Conservation (phyloP, 129 eudicot genomes). For the Oenanthe sinensis region DNA sequence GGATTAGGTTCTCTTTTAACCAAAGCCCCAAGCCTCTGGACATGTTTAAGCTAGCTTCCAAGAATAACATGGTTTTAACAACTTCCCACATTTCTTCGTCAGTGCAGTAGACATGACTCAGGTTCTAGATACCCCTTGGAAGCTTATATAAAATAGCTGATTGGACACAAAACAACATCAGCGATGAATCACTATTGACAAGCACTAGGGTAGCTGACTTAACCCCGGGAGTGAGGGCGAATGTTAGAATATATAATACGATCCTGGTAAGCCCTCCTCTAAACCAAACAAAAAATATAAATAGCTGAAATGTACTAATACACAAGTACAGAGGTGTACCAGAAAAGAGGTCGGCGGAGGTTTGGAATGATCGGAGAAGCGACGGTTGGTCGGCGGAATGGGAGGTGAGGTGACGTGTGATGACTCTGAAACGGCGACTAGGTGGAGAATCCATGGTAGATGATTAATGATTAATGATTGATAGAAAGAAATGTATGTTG, state of each 20-base stretch:
- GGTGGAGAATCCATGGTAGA: too few relatives aligned
- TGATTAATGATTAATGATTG: too few relatives aligned
- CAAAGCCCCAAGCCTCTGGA: background rate
- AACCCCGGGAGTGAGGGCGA: background rate
- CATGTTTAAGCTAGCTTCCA: background rate
- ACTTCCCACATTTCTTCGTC: background rate
- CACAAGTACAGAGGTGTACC: constrained; percentile 35
- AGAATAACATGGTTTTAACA: background rate
- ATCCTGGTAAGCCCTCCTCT: too few relatives aligned
- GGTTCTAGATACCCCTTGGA: background rate
- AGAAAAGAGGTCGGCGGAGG: constrained; percentile 44
- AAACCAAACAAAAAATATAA: too few relatives aligned
- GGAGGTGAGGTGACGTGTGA: constrained; percentile 38
- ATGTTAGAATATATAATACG: too few relatives aligned
- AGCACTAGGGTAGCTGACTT: background rate
- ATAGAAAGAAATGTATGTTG: too few relatives aligned
- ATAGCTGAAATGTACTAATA: too few relatives aligned
- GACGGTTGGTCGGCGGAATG: constrained; percentile 28
- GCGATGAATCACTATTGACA: background rate
- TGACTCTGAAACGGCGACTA: too few relatives aligned
- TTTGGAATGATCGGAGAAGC: constrained; percentile 27
- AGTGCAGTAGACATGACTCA: background rate
- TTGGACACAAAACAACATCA: background rate
- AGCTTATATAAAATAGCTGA: background rate
- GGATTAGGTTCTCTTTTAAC: background rate